phyloP scores from a whole-genome alignment of 768 basidiomycete genomes.

The Butyriboletus loyo region DNA sequence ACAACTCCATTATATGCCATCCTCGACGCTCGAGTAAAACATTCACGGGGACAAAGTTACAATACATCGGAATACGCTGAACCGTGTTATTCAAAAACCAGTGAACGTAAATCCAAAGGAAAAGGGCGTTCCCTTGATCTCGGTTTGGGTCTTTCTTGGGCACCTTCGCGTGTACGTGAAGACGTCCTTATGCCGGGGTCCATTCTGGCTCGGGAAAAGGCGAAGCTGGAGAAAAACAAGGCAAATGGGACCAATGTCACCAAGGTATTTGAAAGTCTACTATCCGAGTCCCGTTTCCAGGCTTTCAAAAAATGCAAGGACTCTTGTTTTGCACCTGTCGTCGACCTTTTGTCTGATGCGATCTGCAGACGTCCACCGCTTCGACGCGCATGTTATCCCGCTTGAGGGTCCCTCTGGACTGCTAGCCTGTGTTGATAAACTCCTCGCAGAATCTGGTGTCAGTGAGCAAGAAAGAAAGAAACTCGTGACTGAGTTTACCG shows the following conservation, averaged over 20 bases:
- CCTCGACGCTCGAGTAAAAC: slow-evolving; percentile 31
- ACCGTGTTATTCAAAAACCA: slow-evolving; percentile 6
- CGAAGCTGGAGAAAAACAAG: slow-evolving; percentile 18
- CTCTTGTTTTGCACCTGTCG: slow-evolving; percentile 5
- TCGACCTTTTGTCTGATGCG: slow-evolving; percentile 13
- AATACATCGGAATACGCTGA: slow-evolving; percentile 24
- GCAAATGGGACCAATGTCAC: slow-evolving; percentile 33
- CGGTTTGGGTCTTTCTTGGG: slow-evolving; percentile 69
- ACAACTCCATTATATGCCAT: slow-evolving; percentile 28
- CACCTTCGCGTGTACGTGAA: slow-evolving; percentile 63
- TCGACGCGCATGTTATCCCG: slow-evolving; percentile 71
- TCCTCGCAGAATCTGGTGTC: slow-evolving; percentile 51
- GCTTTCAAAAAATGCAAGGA: slow-evolving; percentile 63
- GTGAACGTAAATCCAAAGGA: slow-evolving; percentile 31
- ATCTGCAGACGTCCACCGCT: slow-evolving; percentile 62
- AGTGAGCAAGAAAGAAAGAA: slow-evolving; percentile 44
- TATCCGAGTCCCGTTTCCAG: slow-evolving; percentile 36
- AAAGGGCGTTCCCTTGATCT: slow-evolving; percentile 75
- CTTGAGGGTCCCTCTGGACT: slow-evolving; percentile 74
- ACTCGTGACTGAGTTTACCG: slow-evolving; percentile 58
- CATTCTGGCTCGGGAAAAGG: slow-evolving; percentile 29
- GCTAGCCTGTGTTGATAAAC: slow-evolving; percentile 56
- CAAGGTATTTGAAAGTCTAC: slow-evolving; percentile 35
- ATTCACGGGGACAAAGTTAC: slow-evolving; percentile 23
- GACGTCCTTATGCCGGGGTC: slow-evolving; percentile 54